A percentile compares a stretch with the other conserved stretches of the same genome.
Conservation (phyloP, 2,329 filamentous ascomycete species). For the Dactylellina parvicollis region DNA sequence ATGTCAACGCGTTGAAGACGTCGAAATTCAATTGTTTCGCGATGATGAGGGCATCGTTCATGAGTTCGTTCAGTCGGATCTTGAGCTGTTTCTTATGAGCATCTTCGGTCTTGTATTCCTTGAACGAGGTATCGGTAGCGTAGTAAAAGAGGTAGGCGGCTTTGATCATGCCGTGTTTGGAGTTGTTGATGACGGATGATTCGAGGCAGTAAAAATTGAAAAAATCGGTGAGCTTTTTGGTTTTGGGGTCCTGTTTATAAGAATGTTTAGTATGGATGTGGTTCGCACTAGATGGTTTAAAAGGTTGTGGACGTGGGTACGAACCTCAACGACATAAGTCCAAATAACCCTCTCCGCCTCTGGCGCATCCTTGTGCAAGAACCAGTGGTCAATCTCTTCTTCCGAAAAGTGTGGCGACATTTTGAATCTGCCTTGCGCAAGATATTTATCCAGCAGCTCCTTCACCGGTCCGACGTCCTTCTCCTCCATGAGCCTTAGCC, state of each 20-base stretch:
- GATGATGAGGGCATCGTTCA: constrained; percentile 85
- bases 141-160: constrained; percentile 99
- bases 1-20: constrained; percentile 93
- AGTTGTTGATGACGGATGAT: constrained; percentile 85
- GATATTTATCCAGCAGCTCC: constrained; percentile 78
- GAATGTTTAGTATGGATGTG: too few relatives aligned
- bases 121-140: constrained; percentile 80
- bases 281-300: too few relatives aligned
- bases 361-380: constrained; percentile 75
- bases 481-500: constrained; percentile 80
- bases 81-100: constrained; percentile 71
- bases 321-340: constrained; percentile 86
- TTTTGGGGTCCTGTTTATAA: constrained; percentile 66
- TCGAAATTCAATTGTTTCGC: constrained; percentile 88
- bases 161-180: constrained; percentile 79
- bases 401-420: constrained; percentile 82
- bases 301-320: not conserved
- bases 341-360: constrained; percentile 84
- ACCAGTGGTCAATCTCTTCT: constrained; percentile 88
- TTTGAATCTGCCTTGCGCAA: constrained; percentile 80
- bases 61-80: constrained; percentile 79
- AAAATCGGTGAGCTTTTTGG: constrained; percentile 90
- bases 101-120: constrained; percentile 31
- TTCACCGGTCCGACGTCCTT: constrained; percentile 81
- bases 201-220: constrained; percentile 97